Evolutionary conservation across 2,329 filamentous ascomycete species (phyloP).

Genomic region (Hortaea sp.): DNA sequence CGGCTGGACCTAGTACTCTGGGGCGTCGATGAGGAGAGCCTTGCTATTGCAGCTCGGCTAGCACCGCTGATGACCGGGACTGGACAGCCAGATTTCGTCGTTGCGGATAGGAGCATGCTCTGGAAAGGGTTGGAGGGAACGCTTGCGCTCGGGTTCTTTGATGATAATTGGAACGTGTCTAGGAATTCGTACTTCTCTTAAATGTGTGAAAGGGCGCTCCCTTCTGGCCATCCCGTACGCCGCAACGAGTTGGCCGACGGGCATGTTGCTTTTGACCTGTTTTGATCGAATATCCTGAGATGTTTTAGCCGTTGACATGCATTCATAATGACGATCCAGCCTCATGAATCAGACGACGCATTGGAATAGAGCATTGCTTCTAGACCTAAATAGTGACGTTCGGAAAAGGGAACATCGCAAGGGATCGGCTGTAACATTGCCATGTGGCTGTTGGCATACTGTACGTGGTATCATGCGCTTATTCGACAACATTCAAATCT

Average conservation of each 20-base stretch:
- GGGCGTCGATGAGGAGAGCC: conserved; percentile 39
- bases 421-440: too few relatives aligned
- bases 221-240: too few relatives aligned
- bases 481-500: conserved; percentile 18
- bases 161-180: conserved; percentile 43
- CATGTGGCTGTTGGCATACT: not conserved
- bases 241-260: too few relatives aligned
- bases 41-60: conserved; percentile 42
- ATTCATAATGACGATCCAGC: too few relatives aligned
- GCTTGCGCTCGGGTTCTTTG: conserved; percentile 47
- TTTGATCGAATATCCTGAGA: too few relatives aligned
- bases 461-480: conserved; percentile 1
- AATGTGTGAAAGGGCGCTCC: not conserved
- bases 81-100: conserved; percentile 48
- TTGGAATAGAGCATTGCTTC: too few relatives aligned
- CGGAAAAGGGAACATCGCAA: too few relatives aligned
- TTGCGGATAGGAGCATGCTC: conserved; percentile 36
- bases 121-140: conserved; percentile 44
- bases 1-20: conserved; percentile 47
- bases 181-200: conserved; percentile 34
- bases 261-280: too few relatives aligned
- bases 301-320: too few relatives aligned
- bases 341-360: too few relatives aligned
- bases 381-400: too few relatives aligned
- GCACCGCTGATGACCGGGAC: conserved; percentile 47